phyloP scores from a whole-genome alignment of 1,284 basidiomycete genomes.

The Rhodotorula sp. region DNA sequence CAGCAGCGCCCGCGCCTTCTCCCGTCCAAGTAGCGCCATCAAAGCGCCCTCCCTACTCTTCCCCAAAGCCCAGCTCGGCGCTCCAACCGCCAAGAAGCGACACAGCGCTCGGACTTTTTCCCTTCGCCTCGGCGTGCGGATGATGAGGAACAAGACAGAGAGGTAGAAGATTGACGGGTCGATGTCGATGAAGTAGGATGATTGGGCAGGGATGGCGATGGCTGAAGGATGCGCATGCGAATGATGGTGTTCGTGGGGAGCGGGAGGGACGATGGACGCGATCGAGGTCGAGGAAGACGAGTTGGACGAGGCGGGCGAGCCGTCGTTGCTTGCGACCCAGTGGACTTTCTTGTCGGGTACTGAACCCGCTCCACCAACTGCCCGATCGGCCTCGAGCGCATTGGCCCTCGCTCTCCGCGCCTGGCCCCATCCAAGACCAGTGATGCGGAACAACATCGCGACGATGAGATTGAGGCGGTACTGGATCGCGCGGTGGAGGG shows the following conservation, averaged over 20 bases:
- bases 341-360: conserved; percentile 14
- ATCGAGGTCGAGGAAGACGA: neutral
- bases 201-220: neutral
- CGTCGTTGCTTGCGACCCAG: conserved; percentile 5
- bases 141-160: conserved; percentile 21
- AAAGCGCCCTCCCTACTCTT: conserved; percentile 1
- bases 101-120: conserved; percentile 16
- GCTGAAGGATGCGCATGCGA: neutral
- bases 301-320: neutral
- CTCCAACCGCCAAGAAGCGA: neutral
- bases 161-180: conserved; percentile 26
- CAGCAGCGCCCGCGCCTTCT: conserved; percentile 4
- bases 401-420: neutral
- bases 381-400: neutral
- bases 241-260: neutral
- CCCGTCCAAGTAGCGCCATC: conserved; percentile 3
- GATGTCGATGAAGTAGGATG: conserved; percentile 7
- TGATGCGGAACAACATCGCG: conserved; percentile 13
- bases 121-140: conserved; percentile 22
- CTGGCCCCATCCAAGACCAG: conserved; percentile 9
- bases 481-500: conserved; percentile 36
- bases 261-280: conserved; percentile 1
- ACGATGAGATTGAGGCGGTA: conserved; percentile 22
- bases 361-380: neutral
- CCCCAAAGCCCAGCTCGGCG: neutral